These are phyloP conservation scores for Saccharomycopsis olivae DNA, from an alignment of 805 yeast species.

Conservation along the genomic window DNA sequence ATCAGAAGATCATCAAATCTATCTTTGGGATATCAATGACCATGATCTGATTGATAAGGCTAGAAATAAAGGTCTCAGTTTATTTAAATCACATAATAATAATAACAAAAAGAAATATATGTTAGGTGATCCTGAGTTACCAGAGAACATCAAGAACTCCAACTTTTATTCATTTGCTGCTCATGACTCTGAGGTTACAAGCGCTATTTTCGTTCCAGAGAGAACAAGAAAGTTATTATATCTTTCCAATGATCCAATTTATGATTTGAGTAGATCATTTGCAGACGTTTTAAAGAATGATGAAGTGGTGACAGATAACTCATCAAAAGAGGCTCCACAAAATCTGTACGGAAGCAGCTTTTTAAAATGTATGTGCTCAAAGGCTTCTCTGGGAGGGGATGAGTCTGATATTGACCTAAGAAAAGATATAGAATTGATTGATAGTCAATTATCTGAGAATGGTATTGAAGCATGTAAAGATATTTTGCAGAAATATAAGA, in stretches of 20 bases:
- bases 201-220: slow-evolving; percentile 69
- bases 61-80: neutral
- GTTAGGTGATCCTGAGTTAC: slow-evolving; percentile 24
- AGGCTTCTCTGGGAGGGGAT: neutral
- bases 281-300: slow-evolving; percentile 19
- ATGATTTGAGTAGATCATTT: slow-evolving; percentile 36
- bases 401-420: neutral
- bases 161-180: slow-evolving; percentile 69
- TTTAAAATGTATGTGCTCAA: neutral
- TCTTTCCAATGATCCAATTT: slow-evolving; percentile 70
- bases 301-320: no score
- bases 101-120: neutral
- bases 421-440: neutral
- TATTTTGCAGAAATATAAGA: neutral
- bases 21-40: slow-evolving; percentile 55
- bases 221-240: slow-evolving; percentile 54
- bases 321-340: neutral
- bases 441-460: neutral
- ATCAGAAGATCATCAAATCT: slow-evolving; percentile 81
- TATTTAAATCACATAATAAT: neutral
- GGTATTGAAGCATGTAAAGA: neutral
- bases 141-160: slow-evolving; percentile 34
- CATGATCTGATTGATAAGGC: slow-evolving; percentile 21
- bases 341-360: no score
- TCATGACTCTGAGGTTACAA: slow-evolving; percentile 62